Conservation (phyloP, 2,329 filamentous ascomycete species). For the Sporothrix brunneoviolacea region DNA sequence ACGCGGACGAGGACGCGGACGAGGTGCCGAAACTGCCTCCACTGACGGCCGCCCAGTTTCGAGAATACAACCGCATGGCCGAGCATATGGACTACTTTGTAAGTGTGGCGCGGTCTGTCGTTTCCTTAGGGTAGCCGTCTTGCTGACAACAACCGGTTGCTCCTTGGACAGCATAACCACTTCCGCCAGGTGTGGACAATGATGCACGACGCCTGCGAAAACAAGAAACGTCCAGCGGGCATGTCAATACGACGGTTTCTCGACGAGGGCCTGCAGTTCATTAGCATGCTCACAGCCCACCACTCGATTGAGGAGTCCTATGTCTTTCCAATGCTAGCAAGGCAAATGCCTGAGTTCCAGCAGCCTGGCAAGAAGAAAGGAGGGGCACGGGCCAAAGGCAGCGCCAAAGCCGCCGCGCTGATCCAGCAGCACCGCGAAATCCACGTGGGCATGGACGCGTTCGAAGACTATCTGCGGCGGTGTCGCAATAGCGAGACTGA, state of each 20-base stretch:
- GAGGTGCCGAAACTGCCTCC: slow-evolving; percentile 43
- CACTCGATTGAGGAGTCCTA: slow-evolving; percentile 78
- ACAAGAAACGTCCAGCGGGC: slow-evolving; percentile 50
- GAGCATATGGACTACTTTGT: slow-evolving; percentile 70
- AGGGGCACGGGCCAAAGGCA: not conserved
- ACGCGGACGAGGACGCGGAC: not conserved
- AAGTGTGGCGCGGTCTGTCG: slow-evolving; percentile 24
- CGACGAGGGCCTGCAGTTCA: slow-evolving; percentile 60
- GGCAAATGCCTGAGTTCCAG: slow-evolving; percentile 71
- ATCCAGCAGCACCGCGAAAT: slow-evolving; percentile 72
- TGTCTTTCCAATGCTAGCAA: slow-evolving; percentile 71
- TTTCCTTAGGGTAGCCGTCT: not conserved
- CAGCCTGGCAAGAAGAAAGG: slow-evolving; percentile 26
- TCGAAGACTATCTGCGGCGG: slow-evolving; percentile 58
- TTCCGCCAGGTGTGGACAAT: slow-evolving; percentile 69
- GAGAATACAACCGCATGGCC: slow-evolving; percentile 63
- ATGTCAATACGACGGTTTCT: slow-evolving; percentile 67
- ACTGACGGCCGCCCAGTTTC: slow-evolving; percentile 60
- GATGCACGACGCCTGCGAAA: slow-evolving; percentile 59
- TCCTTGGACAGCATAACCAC: slow-evolving; percentile 55
- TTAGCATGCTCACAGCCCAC: slow-evolving; percentile 63
- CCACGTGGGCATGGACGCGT: slow-evolving; percentile 63
- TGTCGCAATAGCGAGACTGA: slow-evolving; percentile 58
- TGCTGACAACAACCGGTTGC: not conserved
- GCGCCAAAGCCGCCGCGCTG: slow-evolving; percentile 48